These are phyloP conservation scores for Drosera capensis DNA, from an alignment of 148 eudicot species.

Conservation along the genomic window DNA sequence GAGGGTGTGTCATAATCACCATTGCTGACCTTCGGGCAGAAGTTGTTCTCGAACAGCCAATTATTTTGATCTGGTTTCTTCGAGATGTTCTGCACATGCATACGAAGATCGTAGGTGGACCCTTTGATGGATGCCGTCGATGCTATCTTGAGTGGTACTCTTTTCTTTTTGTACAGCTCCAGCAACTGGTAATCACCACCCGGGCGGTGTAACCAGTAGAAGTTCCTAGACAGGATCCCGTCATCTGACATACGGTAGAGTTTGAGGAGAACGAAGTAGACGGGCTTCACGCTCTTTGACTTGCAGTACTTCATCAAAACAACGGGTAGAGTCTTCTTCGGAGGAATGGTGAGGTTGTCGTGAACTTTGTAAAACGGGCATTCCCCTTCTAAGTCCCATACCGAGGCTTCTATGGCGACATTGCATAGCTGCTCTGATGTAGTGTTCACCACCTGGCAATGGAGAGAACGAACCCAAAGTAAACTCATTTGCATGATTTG, in stretches of 20 bases:
- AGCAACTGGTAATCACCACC: constrained; percentile 77
- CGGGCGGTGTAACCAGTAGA: constrained; percentile 76
- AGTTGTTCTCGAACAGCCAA: constrained; percentile 30
- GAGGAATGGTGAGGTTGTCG: constrained; percentile 48
- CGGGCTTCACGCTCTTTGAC: constrained; percentile 52
- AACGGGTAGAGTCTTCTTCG: constrained; percentile 56
- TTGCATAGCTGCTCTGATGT: constrained; percentile 50
- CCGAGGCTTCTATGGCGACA: constrained; percentile 73
- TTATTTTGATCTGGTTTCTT: constrained; percentile 35
- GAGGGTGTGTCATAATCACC: constrained; percentile 16
- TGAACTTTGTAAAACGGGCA: constrained; percentile 52
- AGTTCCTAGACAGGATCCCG: constrained; percentile 66
- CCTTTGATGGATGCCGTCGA: constrained; percentile 33
- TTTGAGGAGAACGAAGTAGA: constrained; percentile 89
- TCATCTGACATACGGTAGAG: constrained; percentile 57
- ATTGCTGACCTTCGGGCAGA: constrained; percentile 6
- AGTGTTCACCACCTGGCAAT: constrained; percentile 68
- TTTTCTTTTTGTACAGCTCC: constrained; percentile 53
- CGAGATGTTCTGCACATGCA: constrained; percentile 59
- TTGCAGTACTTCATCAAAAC: constrained; percentile 76
- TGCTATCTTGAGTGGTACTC: constrained; percentile 64
- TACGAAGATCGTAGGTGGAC: constrained; percentile 43
- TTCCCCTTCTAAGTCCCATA: constrained; percentile 74
- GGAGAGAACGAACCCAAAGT: neutral
- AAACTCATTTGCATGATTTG: neutral